Evolutionary conservation across 2,329 filamentous ascomycete genomes (phyloP).

Genomic region (Microthyrium microscopicum): DNA sequence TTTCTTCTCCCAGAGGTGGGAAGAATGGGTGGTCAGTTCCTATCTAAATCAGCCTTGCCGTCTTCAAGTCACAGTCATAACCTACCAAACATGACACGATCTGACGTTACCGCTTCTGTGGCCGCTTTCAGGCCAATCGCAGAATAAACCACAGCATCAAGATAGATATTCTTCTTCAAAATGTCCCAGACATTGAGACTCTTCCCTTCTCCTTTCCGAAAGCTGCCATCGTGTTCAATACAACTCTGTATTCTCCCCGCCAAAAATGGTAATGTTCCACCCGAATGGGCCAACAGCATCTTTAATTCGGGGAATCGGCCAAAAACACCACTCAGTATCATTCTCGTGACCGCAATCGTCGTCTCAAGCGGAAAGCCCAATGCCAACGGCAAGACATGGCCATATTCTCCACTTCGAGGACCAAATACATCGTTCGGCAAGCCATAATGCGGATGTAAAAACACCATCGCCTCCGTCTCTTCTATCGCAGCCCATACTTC

Average conservation of each 20-base stretch:
- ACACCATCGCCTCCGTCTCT: conserved; percentile 48
- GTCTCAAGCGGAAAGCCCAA: conserved; percentile 86
- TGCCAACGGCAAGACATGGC: conserved; percentile 72
- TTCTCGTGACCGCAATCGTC: conserved; percentile 72
- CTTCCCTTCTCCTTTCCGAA: conserved; percentile 40
- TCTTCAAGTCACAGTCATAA: conserved; percentile 7
- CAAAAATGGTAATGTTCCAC: conserved; percentile 75
- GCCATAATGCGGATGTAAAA: conserved; percentile 86
- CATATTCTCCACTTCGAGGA: conserved; percentile 54
- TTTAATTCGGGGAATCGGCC: conserved; percentile 53
- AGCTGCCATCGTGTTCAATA: conserved; percentile 63
- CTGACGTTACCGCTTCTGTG: conserved; percentile 47
- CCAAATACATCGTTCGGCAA: conserved; percentile 69
- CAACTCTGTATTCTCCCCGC: conserved; percentile 81
- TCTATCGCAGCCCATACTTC: conserved; percentile 57
- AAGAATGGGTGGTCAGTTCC: conserved; percentile 74
- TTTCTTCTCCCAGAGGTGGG: conserved; percentile 49
- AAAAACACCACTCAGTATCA: conserved; percentile 77
- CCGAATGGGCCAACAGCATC: conserved; percentile 73
- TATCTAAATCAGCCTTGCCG: conserved; percentile 9
- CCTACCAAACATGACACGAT: conserved; percentile 57
- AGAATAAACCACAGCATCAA: conserved; percentile 76
- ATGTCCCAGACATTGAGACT: conserved; percentile 47
- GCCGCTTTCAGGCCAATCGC: conserved; percentile 57
- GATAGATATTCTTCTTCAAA: conserved; percentile 59